phyloP scores from a whole-genome alignment of 1,139 yeast genomes.

The Taphrina flavorubra region DNA sequence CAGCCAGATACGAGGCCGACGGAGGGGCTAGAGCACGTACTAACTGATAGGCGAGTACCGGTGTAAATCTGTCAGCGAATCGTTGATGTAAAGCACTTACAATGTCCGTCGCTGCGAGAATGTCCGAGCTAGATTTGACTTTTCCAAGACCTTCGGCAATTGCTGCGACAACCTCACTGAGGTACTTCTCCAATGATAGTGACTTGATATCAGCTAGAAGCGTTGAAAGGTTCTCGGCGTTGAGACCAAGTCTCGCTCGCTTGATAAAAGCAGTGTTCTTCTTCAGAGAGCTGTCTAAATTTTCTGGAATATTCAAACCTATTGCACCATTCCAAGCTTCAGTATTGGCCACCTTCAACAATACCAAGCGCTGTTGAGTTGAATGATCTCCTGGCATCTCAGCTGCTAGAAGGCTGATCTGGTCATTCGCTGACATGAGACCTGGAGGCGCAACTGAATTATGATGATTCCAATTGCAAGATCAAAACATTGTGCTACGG shows the following conservation, averaged over 20 bases:
- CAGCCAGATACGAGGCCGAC: slow-evolving; percentile 49
- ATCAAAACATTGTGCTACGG: too few species aligned
- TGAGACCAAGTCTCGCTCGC: slow-evolving; percentile 66
- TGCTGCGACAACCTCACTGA: slow-evolving; percentile 71
- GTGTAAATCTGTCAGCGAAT: slow-evolving; percentile 53
- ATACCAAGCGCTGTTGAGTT: neutral
- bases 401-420: neutral
- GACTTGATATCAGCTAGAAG: slow-evolving; percentile 67
- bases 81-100: slow-evolving; percentile 79
- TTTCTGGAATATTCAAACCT: slow-evolving; percentile 42
- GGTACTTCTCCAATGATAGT: slow-evolving; percentile 73
- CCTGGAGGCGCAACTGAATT: too few species aligned
- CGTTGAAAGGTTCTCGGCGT: slow-evolving; percentile 57
- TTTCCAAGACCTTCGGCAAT: slow-evolving; percentile 67
- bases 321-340: slow-evolving; percentile 25
- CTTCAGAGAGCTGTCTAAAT: slow-evolving; percentile 77
- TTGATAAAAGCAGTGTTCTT: slow-evolving; percentile 83
- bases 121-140: slow-evolving; percentile 64
- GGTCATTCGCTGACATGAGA: neutral
- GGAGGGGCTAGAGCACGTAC: slow-evolving; percentile 59
- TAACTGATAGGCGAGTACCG: slow-evolving; percentile 58
- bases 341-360: neutral
- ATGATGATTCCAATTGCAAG: too few species aligned
- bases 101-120: slow-evolving; percentile 68
- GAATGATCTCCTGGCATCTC: too few species aligned